Base-by-base conservation (phyloP, 2,329 filamentous ascomycete genomes). In the Xylariaceae sp. region DNA sequence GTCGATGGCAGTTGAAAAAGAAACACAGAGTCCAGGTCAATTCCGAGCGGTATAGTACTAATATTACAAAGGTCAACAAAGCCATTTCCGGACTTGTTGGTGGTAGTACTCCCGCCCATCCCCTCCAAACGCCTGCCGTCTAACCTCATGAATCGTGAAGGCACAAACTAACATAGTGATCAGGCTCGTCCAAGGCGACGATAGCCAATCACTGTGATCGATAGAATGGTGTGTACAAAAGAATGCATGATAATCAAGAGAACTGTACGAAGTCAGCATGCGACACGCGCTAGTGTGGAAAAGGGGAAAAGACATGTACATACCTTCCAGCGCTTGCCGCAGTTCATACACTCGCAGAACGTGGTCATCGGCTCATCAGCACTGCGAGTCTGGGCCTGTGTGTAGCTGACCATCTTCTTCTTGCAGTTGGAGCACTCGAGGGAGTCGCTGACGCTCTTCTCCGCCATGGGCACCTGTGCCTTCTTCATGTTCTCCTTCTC, bases 401-500 rank as follows among this genome's bases (percentile, higher is more conserved):
- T 90, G 72, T 99, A 99, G 70, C 87, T 90, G 66, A 97, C 94
- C 77, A 90, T 91, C 76, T 88, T 91, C 79, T 95, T 80, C 62
- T 88, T 88, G 73, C 94, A 99, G 70, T 90, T 91, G 65, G 90
- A 83, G 73, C 94, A 99, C 71, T 89, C 86, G 64, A 97, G 78
- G 49, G 86, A 89, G 66, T 87, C 86, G 67, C 86, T 90, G 72
- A 96, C 90, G 66, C 87, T 91, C 78, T 90, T 94, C 72, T 96
- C 87, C 15, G 84, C 87, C 77, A 91, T 87, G 49, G 92, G 89
- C 11, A 95, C 91, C 84, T 97, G 95, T 1, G 94, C 90, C 71
- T 92, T 90, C 75, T 90, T 90, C 88, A 97, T 91, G 71, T 99
- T 99, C 72, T 96, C 90, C 71, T 88, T 83, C 66, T 90, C 80